Base-by-base conservation (phyloP, 2,329 filamentous ascomycete genomes). In the Capronia coronata region DNA sequence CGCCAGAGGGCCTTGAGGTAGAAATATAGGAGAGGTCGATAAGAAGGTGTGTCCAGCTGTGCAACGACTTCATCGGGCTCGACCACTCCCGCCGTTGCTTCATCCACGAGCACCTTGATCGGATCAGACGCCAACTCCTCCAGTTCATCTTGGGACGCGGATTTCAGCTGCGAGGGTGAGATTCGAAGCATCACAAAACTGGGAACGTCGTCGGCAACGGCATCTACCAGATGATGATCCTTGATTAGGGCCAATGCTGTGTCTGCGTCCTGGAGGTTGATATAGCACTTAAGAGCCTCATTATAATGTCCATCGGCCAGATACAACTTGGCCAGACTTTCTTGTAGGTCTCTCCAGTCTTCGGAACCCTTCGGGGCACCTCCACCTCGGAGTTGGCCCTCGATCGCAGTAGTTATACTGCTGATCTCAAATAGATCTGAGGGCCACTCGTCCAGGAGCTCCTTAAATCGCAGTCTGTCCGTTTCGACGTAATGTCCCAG, bases 261-360 rank as follows among this genome's bases (percentile, higher is more conserved):
- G 63, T 97, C 89, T 0, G 89, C 90, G 68, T 98, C 88, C 63
- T 96, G 89, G 2, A 97, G 77, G 55, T 80, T 83, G 63, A 98
- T 94, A 64, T 94, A 95, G 67, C 85, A 93, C 62, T 80, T 83
- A 38, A 98, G 72, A 1, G 94, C 91, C 63, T 97, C 89, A 48
- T 86, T 78, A 56, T 87, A 83, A 49, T 86, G 82, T 0, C 87
- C 87, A 58, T 83, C 85, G 7, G 86, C 86, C 48, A 96, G 80
- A 63, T 91, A 87, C 13, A 98, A 73, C 62, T 83, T 88, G 0
- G 88, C 91, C 29, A 98, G 73, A 51, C 86, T 82, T 63, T 90
- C 87, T 71, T 89, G 82, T n/a, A 98, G 77, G 51, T 94, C 86
- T 19, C 81, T 80, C 91, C 91, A 97, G 62, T 97, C 90, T 47